Evolutionary conservation across 768 basidiomycete species (phyloP).

Genomic region (Leccinum rimulosum): DNA sequence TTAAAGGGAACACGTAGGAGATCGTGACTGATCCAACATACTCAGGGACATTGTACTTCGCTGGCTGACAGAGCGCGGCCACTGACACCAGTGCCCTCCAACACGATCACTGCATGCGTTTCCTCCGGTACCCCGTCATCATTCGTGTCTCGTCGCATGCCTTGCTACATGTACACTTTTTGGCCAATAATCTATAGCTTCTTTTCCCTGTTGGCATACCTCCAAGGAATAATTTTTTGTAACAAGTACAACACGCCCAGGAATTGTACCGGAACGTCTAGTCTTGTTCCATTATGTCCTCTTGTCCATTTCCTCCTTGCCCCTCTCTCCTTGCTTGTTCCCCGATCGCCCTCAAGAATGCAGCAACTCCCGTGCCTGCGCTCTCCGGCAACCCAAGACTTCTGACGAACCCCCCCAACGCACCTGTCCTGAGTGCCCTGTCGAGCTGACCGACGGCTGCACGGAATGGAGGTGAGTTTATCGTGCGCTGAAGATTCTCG

Average conservation of each 20-base stretch:
- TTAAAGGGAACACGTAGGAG: not conserved
- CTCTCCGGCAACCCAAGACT: constrained; percentile 81
- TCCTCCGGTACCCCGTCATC: not conserved
- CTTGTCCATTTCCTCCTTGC: constrained; percentile 17
- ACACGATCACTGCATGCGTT: not conserved
- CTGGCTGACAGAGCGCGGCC: constrained; percentile 79
- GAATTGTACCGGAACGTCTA: constrained; percentile 25
- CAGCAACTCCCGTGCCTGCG: constrained; percentile 72
- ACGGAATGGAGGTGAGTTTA: constrained; percentile 83
- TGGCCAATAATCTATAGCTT: not conserved
- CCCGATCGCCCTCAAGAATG: constrained; percentile 78
- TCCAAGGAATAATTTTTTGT: too few relatives aligned
- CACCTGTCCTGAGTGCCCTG: constrained; percentile 78
- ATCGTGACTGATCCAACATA: not conserved
- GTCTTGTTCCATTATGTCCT: constrained; percentile 81
- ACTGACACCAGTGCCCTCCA: constrained; percentile 37
- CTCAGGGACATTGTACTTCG: constrained; percentile 80
- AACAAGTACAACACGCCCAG: not conserved
- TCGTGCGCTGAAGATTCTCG: constrained; percentile 69
- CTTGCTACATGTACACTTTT: not conserved
- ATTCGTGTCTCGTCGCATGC: not conserved
- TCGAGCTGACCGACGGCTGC: constrained; percentile 78
- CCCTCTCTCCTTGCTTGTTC: constrained; percentile 64
- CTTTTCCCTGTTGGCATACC: not conserved
- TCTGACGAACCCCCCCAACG: constrained; percentile 71